These are phyloP conservation scores for Lyophyllum semitale DNA, from an alignment of 768 basidiomycete genomes.

Conservation along the genomic window DNA sequence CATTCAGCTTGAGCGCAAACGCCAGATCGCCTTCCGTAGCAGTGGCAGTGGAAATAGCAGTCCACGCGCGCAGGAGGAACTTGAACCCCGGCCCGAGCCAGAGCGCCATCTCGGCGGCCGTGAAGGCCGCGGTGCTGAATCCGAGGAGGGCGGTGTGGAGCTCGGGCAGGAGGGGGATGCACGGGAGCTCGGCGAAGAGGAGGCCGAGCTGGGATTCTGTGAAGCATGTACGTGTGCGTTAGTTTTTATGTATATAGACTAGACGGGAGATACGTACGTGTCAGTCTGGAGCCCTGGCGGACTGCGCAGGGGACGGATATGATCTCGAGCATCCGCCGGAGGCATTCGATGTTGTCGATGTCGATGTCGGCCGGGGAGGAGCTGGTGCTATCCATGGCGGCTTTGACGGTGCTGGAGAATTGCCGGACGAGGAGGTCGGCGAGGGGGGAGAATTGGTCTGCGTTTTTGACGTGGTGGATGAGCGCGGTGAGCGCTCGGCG, in stretches of 20 bases:
- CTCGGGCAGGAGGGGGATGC: slow-evolving; percentile 27
- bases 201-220: slow-evolving; percentile 37
- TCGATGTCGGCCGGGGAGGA: slow-evolving; percentile 18
- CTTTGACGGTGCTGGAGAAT: slow-evolving; percentile 29
- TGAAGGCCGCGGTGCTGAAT: slow-evolving; percentile 39
- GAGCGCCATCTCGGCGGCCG: slow-evolving; percentile 45
- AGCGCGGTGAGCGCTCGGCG: slow-evolving; percentile 78
- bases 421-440: slow-evolving; percentile 53
- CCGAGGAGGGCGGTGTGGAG: slow-evolving; percentile 38
- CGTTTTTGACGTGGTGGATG: slow-evolving; percentile 77
- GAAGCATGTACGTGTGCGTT: not conserved
- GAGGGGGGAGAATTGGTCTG: slow-evolving; percentile 62
- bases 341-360: slow-evolving; percentile 36
- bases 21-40: not conserved
- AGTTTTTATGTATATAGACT: not conserved
- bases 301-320: slow-evolving; percentile 59
- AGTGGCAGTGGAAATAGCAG: slow-evolving; percentile 9
- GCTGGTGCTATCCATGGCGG: slow-evolving; percentile 13
- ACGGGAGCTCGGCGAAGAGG: slow-evolving; percentile 31
- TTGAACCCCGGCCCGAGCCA: slow-evolving; percentile 58
- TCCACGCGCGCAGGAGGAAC: slow-evolving; percentile 57
- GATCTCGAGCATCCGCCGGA: slow-evolving; percentile 58
- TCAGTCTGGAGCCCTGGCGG: slow-evolving; percentile 70
- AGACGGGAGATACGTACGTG: slow-evolving; percentile 42
- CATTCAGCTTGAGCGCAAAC: slow-evolving; percentile 59